Evolutionary conservation across 2,329 filamentous ascomycete species (phyloP), one percentile per base, ranked within the genome.

Genomic region (Colletotrichum lentis): DNA sequence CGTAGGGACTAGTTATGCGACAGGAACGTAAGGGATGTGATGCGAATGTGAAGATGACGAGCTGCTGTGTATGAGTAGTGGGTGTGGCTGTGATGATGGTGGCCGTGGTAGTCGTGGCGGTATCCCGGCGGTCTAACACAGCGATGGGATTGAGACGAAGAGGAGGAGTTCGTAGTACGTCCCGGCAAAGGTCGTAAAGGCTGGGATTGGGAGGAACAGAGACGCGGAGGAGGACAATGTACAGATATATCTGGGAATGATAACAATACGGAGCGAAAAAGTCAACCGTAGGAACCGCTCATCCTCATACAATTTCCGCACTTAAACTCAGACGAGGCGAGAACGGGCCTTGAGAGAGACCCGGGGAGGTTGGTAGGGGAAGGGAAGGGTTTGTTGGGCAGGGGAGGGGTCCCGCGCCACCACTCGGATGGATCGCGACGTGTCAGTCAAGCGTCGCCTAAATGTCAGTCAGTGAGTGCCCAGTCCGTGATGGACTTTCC

Each of bases 1-100:
- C 65, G 65, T 67, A 27, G 54, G 54, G 41, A 55, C 24, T 49
- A 7, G 41, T 59, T 64, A 39, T 50, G 65, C 61, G 35, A 41
- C 47, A 27, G 55, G 39, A 67, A 64, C 65, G 61, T 54, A 59
- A 68, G 62, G 65, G 58, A 60, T 10, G 14, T 5, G n/a, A 18
- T 20, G 20, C 31, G 31, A 31, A 31, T 31, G 27, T 31, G 37
- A 31, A 41, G 37, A 44, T 43, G 20, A 52, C 6, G 12, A 24
- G 31, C 31, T 35, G 31, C 31, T 47, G 43, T 22, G 10, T 37
- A 4, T 24, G 4, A 8, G 27, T 20, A 35, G 31, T 22, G 59
- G n/a, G 31, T 35, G 31, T 35, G 31, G 8, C 10, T 8, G 7
- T 35, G 31, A 35, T 35, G 31, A 7, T 35, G 7, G 31, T 10